These are phyloP conservation scores for Blakeslea trispora DNA, from an alignment of 371 early-diverging fungal genomes.

Conservation along the genomic window DNA sequence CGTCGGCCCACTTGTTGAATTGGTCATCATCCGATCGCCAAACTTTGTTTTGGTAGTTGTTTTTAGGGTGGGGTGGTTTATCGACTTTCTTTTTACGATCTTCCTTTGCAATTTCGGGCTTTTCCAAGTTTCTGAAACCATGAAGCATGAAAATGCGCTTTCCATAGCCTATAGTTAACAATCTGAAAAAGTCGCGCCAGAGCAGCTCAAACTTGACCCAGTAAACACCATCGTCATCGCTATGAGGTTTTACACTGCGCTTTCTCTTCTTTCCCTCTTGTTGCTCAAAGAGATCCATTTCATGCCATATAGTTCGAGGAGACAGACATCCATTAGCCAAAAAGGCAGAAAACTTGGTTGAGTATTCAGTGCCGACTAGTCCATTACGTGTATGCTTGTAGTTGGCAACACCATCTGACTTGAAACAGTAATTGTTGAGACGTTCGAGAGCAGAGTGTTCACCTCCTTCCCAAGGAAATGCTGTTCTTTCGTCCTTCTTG, in stretches of 20 bases:
- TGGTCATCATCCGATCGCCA: conserved; percentile 26
- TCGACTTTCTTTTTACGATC: conserved; percentile 10
- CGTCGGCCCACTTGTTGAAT: conserved; percentile 32
- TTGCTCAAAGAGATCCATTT: conserved; percentile 14
- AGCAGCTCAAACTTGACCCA: conserved; percentile 40
- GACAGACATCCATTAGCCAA: conserved; percentile 39
- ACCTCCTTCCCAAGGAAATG: conserved; percentile 45
- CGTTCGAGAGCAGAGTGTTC: conserved; percentile 34
- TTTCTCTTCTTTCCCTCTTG: conserved; percentile 8
- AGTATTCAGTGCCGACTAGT: conserved; percentile 39
- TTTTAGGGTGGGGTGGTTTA: not conserved
- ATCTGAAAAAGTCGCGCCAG: conserved; percentile 49
- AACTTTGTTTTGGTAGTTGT: conserved; percentile 19
- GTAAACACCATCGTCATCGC: conserved; percentile 22
- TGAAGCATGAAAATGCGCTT: conserved; percentile 23
- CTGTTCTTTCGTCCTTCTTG: conserved; percentile 27
- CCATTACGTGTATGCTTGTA: conserved; percentile 54
- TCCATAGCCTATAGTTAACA: conserved; percentile 16
- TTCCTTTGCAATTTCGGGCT: not conserved
- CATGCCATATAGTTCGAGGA: conserved; percentile 32
- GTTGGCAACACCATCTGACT: conserved; percentile 19
- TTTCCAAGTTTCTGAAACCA: conserved; percentile 21
- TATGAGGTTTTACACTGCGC: conserved; percentile 3
- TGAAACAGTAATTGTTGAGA: conserved; percentile 35
- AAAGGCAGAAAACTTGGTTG: conserved; percentile 40